Evolutionary conservation across 495 filamentous ascomycete genomes (phyloP).

Genomic region (Daldinia childiae): DNA sequence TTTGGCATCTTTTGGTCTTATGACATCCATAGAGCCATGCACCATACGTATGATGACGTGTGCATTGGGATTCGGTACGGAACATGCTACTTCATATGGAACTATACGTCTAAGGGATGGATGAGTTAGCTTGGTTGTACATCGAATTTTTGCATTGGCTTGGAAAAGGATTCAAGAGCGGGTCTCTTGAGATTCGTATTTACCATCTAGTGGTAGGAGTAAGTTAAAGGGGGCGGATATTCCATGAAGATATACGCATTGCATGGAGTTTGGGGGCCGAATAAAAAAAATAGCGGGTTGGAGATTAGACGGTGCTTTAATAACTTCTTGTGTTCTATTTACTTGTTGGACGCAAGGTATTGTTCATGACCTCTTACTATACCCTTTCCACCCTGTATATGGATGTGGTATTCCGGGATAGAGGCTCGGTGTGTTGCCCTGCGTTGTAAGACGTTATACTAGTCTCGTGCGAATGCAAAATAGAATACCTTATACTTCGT

Average conservation of each 20-base stretch:
- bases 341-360: not conserved
- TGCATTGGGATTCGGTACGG: not conserved
- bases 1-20: not conserved
- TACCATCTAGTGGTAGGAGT: not conserved
- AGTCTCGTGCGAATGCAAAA: not conserved
- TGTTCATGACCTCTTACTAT: not conserved
- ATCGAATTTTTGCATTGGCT: not conserved
- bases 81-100: not conserved
- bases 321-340: not conserved
- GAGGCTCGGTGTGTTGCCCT: not conserved
- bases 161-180: not conserved
- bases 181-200: not conserved
- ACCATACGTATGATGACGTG: not conserved
- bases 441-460: not conserved
- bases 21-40: not conserved
- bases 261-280: slow-evolving; percentile 25
- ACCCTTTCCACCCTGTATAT: not conserved
- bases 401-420: not conserved
- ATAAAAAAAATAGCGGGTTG: slow-evolving; percentile 10
- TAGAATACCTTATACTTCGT: not conserved
- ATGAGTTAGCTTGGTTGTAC: not conserved
- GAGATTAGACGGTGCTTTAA: not conserved
- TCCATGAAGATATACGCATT: slow-evolving; percentile 33
- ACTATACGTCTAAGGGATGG: not conserved
- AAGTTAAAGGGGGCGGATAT: not conserved